Percentiles rank a stretch among this genome's conserved stretches.
These are phyloP conservation scores for Phytopythium helicoides DNA, from an alignment of 352 stramenopile genomes.

Conservation along the genomic window DNA sequence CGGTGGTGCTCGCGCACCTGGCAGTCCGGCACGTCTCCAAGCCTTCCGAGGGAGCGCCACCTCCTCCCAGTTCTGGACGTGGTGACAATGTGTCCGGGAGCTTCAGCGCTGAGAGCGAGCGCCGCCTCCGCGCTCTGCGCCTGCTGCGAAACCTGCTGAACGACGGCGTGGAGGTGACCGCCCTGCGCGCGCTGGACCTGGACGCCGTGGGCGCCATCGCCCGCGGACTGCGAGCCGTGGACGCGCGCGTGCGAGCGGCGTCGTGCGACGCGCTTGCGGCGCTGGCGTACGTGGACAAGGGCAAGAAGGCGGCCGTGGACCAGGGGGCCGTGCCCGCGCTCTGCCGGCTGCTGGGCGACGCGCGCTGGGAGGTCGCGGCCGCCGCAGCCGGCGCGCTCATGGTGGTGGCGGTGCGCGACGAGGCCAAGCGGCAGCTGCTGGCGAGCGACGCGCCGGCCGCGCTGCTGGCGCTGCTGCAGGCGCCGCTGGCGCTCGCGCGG, in stretches of 20 bases:
- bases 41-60: too few relatives aligned
- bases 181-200: constrained; percentile 51
- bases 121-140: constrained; percentile 44
- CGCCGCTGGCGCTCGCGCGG: constrained; percentile 50
- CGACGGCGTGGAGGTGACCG: constrained; percentile 51
- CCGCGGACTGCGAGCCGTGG: constrained; percentile 39
- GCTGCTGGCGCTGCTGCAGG: constrained; percentile 67
- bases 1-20: constrained; percentile 50
- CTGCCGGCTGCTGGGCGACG: constrained; percentile 51
- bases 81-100: not conserved
- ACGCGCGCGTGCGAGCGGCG: constrained; percentile 37
- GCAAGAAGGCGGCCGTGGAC: constrained; percentile 51
- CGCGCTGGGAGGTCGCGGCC: constrained; percentile 48
- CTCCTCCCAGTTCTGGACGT: not conserved
- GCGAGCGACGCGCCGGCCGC: constrained; percentile 34
- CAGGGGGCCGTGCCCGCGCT: constrained; percentile 52
- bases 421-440: constrained; percentile 67
- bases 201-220: constrained; percentile 37
- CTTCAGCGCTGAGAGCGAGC: constrained; percentile 2
- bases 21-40: constrained; percentile 18
- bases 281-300: constrained; percentile 60
- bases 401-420: constrained; percentile 58
- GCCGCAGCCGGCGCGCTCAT: constrained; percentile 64
- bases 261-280: constrained; percentile 53
- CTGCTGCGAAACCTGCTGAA: constrained; percentile 69